phyloP scores from a whole-genome alignment of 2,329 filamentous ascomycete species.

The Venturia oleaginea region DNA sequence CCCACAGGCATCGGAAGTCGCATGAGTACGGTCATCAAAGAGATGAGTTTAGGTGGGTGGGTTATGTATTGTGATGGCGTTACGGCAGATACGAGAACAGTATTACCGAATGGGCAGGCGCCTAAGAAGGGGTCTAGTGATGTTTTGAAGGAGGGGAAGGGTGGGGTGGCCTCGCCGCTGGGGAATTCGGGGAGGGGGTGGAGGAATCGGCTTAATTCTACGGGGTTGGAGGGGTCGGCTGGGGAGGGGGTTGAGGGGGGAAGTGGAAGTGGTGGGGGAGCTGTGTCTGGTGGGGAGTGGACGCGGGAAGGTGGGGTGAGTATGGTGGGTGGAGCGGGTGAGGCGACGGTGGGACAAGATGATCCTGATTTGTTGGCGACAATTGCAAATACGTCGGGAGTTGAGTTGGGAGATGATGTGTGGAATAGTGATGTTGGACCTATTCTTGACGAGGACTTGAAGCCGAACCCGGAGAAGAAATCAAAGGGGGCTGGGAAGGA shows the following conservation, averaged over 20 bases:
- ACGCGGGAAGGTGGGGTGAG: background rate
- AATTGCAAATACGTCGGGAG: background rate
- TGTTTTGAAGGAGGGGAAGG: too few species aligned
- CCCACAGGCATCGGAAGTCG: constrained; percentile 14
- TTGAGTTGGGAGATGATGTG: background rate
- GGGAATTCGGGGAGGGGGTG: too few species aligned
- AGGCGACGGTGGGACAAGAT: background rate
- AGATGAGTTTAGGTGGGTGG: constrained; percentile 55
- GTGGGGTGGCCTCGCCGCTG: too few species aligned
- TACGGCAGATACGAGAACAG: background rate
- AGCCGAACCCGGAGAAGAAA: background rate
- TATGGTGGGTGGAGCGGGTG: too few species aligned
- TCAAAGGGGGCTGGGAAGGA: background rate
- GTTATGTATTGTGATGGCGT: constrained; percentile 43
- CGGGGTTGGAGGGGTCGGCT: too few species aligned
- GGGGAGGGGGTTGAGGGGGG: background rate
- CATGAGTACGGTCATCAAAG: constrained; percentile 59
- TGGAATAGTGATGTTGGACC: constrained; percentile 2
- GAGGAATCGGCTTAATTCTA: too few species aligned
- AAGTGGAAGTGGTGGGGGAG: background rate
- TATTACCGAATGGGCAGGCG: background rate
- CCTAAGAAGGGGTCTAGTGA: background rate
- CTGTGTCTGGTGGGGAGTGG: background rate
- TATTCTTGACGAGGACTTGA: background rate
- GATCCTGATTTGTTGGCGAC: background rate